These are phyloP conservation scores for Phytophthora crassamura DNA, from an alignment of 352 stramenopile genomes.

Conservation along the genomic window DNA sequence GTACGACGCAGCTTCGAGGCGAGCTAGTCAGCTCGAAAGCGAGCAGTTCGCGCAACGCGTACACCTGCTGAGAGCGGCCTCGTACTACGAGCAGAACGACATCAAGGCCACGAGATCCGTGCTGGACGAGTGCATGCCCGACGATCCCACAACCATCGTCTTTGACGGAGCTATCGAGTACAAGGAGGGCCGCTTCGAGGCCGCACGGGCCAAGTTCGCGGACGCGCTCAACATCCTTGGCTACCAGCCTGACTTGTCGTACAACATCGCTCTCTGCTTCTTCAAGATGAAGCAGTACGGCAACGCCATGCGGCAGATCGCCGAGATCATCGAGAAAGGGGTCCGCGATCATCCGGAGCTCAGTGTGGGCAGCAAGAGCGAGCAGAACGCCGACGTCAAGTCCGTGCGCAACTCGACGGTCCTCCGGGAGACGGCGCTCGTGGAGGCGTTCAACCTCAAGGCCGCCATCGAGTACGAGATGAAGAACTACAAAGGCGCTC, in stretches of 20 bases:
- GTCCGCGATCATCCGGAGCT: conserved; percentile 93
- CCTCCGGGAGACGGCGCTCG: conserved; percentile 92
- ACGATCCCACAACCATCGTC: conserved; percentile 93
- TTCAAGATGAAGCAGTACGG: conserved; percentile 94
- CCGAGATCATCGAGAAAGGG: conserved; percentile 94
- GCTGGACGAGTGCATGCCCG: conserved; percentile 91
- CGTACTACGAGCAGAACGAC: conserved; percentile 97
- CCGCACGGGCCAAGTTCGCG: conserved; percentile 91
- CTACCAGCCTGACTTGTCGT: conserved; percentile 93
- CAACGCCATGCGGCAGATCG: conserved; percentile 91
- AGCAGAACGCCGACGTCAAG: conserved; percentile 86
- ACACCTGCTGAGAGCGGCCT: conserved; percentile 86
- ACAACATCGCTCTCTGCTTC: conserved; percentile 96
- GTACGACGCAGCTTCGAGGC: conserved; percentile 81
- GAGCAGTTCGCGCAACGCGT: conserved; percentile 90
- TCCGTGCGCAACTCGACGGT: conserved; percentile 94
- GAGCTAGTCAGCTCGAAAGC: conserved; percentile 83
- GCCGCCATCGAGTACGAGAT: conserved; percentile 95
- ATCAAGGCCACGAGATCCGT: conserved; percentile 90
- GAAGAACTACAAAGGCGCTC: conserved; percentile 90
- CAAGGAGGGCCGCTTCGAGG: conserved; percentile 90
- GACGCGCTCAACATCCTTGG: conserved; percentile 94
- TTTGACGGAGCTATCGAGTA: conserved; percentile 87
- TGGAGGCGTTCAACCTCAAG: conserved; percentile 97
- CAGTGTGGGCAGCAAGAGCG: conserved; percentile 93